Evolutionary conservation across 2,329 filamentous ascomycete genomes (phyloP).

Genomic region (Cyphellophora attinorum): DNA sequence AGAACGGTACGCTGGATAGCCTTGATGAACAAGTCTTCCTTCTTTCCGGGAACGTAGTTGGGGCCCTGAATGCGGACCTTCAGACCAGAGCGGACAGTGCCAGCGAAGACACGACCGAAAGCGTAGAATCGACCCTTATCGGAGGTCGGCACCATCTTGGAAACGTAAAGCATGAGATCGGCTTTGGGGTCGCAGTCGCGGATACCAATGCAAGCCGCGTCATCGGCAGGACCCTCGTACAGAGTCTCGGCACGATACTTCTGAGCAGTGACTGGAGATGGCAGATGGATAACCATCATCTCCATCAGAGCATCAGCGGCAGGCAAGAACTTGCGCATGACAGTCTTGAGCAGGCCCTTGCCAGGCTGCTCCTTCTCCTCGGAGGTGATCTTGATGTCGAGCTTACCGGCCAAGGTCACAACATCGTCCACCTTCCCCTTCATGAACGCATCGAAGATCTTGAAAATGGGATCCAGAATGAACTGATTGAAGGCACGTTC

Average conservation of each 20-base stretch:
- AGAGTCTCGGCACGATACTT: conserved; percentile 96
- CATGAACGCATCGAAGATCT: conserved; percentile 93
- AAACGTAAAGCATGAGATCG: conserved; percentile 99
- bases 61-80: conserved; percentile 99
- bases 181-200: conserved; percentile 96
- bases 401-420: conserved; percentile 74
- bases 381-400: conserved; percentile 76
- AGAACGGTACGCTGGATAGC: conserved; percentile 98
- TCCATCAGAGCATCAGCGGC: conserved; percentile 96
- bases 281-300: conserved; percentile 99
- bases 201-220: conserved; percentile 90
- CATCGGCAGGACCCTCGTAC: conserved; percentile 93
- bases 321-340: conserved; percentile 98
- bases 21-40: conserved; percentile 99
- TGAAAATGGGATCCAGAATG: conserved; percentile 99
- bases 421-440: conserved; percentile 98
- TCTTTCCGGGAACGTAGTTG: conserved; percentile 96
- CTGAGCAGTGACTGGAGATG: conserved; percentile 91
- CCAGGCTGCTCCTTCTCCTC: conserved; percentile 92
- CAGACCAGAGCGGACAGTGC: conserved; percentile 93
- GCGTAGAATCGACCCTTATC: conserved; percentile 99
- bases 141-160: conserved; percentile 99
- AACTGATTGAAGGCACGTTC: conserved; percentile 99
- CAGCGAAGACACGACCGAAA: conserved; percentile 99
- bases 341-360: conserved; percentile 94